These are phyloP conservation scores for Austroboletus rostrupii DNA, from an alignment of 1,284 basidiomycete genomes.

Conservation along the genomic window DNA sequence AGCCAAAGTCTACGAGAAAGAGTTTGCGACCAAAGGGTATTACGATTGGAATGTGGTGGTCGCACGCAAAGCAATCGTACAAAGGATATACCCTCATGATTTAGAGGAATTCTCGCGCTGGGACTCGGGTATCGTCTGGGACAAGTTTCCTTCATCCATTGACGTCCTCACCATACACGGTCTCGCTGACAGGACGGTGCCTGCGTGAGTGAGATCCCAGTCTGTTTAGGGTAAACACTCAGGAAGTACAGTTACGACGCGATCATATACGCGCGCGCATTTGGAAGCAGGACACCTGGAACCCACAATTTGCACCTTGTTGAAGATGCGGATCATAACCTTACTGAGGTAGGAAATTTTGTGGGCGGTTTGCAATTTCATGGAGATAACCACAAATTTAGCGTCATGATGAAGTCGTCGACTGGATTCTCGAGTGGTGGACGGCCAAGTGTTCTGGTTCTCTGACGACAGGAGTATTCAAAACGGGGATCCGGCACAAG, in stretches of 20 bases:
- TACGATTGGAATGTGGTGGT: constrained; percentile 57
- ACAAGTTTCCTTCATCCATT: constrained; percentile 52
- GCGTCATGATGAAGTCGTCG: constrained; percentile 58
- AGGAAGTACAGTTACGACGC: constrained; percentile 57
- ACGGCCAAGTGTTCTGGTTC: constrained; percentile 37
- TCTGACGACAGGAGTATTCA: constrained; percentile 56
- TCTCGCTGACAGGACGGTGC: constrained; percentile 57
- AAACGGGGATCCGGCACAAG: constrained; percentile 47
- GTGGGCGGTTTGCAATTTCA: not conserved
- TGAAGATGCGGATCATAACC: constrained; percentile 74
- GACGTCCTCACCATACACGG: constrained; percentile 72
- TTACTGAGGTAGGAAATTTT: constrained; percentile 44
- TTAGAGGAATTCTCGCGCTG: constrained; percentile 55
- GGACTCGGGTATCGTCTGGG: constrained; percentile 63
- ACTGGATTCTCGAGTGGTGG: constrained; percentile 63
- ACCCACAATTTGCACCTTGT: constrained; percentile 64
- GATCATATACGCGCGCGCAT: constrained; percentile 58
- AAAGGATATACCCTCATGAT: constrained; percentile 53
- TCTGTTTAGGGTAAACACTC: not conserved
- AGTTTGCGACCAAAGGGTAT: constrained; percentile 52
- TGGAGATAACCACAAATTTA: constrained; percentile 17
- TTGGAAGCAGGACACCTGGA: constrained; percentile 54
- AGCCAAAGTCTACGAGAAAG: constrained; percentile 40
- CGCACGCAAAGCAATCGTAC: constrained; percentile 52
- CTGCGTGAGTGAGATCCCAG: constrained; percentile 47